A percentile compares a stretch with the other conserved stretches of the same genome.
Conservation (phyloP, 2,329 filamentous ascomycete species). For the Tolypocladium inflatum region DNA sequence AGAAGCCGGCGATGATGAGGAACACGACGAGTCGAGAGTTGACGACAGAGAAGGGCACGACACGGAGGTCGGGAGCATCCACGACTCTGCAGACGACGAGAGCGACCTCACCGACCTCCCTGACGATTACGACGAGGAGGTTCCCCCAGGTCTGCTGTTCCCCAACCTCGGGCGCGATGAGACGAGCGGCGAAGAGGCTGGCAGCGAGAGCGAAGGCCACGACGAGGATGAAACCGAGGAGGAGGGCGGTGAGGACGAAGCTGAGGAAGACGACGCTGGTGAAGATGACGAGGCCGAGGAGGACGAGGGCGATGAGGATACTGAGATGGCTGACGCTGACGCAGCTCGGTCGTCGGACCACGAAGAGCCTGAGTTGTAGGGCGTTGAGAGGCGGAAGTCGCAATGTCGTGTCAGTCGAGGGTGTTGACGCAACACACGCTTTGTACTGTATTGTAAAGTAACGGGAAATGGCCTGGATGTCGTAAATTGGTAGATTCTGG, state of each 20-base stretch:
- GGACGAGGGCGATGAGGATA: slow-evolving; percentile 4
- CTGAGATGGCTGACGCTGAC: slow-evolving; percentile 1
- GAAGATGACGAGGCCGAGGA: slow-evolving; percentile 6
- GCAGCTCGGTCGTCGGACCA: neutral
- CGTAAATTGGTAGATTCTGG: neutral
- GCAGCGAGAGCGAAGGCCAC: slow-evolving; percentile 25
- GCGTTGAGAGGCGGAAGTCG: slow-evolving; percentile 2
- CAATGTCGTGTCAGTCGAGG: neutral
- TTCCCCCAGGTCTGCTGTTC: slow-evolving; percentile 43
- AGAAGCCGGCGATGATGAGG: slow-evolving; percentile 19
- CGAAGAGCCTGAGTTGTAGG: slow-evolving; percentile 4
- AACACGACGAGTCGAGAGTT: slow-evolving; percentile 15
- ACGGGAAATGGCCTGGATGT: neutral
- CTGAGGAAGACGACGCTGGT: slow-evolving; percentile 4
- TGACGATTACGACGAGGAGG: slow-evolving; percentile 47
- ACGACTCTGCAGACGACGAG: slow-evolving; percentile 59
- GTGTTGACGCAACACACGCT: too few species aligned
- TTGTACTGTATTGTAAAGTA: neutral
- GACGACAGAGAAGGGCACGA: slow-evolving; percentile 14
- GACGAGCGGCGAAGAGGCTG: slow-evolving; percentile 19
- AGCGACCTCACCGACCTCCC: slow-evolving; percentile 60
- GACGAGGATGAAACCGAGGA: slow-evolving; percentile 21
- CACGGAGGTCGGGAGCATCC: slow-evolving; percentile 40
- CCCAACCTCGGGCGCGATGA: slow-evolving; percentile 30
- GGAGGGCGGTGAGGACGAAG: slow-evolving; percentile 4